Evolutionary conservation across 1,139 yeast species (phyloP).

Genomic region (Geotrichum australiense): DNA sequence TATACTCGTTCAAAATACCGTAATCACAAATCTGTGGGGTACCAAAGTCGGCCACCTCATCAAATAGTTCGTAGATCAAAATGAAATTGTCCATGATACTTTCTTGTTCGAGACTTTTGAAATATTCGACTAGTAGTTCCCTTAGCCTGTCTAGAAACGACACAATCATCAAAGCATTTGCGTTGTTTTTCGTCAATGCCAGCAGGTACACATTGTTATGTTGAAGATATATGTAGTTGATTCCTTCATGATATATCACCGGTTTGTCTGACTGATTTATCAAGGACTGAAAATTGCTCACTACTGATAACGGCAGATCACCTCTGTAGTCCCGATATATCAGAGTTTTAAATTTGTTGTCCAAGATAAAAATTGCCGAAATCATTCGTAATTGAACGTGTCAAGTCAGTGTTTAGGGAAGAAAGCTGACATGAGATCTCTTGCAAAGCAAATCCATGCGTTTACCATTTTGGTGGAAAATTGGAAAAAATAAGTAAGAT

Average conservation of each 20-base stretch:
- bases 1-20: conserved; percentile 73
- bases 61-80: conserved; percentile 83
- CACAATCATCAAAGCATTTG: conserved; percentile 73
- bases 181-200: conserved; percentile 70
- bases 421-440: too few relatives aligned
- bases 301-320: conserved; percentile 72
- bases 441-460: too few relatives aligned
- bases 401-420: too few relatives aligned
- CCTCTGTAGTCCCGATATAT: conserved; percentile 89
- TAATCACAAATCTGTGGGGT: conserved; percentile 92
- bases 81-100: conserved; percentile 91
- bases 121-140: conserved; percentile 63
- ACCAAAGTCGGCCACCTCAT: conserved; percentile 97
- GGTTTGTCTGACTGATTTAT: conserved; percentile 67
- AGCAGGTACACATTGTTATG: conserved; percentile 81
- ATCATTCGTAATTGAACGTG: too few relatives aligned
- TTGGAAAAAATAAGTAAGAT: too few relatives aligned
- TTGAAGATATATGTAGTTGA: conserved; percentile 72
- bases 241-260: conserved; percentile 67
- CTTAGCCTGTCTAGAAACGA: conserved; percentile 71
- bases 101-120: conserved; percentile 86
- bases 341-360: conserved; percentile 81
- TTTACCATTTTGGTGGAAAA: too few relatives aligned
- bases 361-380: conserved; percentile 84
- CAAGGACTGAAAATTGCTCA: conserved; percentile 77